phyloP scores from a whole-genome alignment of 495 filamentous ascomycete species.

The Penicillium cataractarum region DNA sequence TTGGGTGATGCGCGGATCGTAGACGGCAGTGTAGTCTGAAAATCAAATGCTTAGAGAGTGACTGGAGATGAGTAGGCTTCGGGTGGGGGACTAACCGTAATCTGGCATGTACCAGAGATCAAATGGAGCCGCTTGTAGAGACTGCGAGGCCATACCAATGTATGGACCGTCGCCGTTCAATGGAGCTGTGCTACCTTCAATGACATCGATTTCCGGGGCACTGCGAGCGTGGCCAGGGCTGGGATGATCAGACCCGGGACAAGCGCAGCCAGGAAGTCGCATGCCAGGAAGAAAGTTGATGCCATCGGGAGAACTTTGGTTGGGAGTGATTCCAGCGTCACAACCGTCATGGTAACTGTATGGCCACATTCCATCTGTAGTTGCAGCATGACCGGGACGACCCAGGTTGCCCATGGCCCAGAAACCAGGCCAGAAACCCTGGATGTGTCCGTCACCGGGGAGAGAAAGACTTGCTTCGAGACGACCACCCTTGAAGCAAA shows the following conservation, averaged over 20 bases:
- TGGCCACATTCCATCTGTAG: constrained; percentile 77
- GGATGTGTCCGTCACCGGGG: constrained; percentile 67
- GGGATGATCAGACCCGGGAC: constrained; percentile 67
- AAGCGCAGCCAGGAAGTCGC: constrained; percentile 73
- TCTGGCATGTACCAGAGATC: constrained; percentile 79
- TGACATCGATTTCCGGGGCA: constrained; percentile 76
- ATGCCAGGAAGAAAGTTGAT: constrained; percentile 73
- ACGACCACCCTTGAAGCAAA: constrained; percentile 76
- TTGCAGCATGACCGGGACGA: constrained; percentile 69
- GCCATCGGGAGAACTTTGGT: constrained; percentile 71
- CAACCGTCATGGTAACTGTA: constrained; percentile 76
- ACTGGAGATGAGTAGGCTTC: background rate
- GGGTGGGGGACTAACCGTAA: constrained; percentile 48
- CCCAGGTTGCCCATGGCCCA: constrained; percentile 81
- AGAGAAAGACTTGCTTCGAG: constrained; percentile 79
- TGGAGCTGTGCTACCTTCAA: constrained; percentile 67
- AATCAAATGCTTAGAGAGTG: constrained; percentile 1
- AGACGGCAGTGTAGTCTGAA: constrained; percentile 63
- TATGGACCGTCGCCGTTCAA: constrained; percentile 51
- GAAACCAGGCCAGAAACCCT: constrained; percentile 81
- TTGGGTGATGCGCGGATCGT: constrained; percentile 58
- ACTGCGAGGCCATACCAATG: constrained; percentile 70
- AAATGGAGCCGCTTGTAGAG: constrained; percentile 74
- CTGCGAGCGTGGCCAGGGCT: constrained; percentile 69
- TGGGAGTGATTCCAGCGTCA: constrained; percentile 77